Conservation (phyloP, 2,329 filamentous ascomycete genomes). For the Fusarium ramigenum region DNA sequence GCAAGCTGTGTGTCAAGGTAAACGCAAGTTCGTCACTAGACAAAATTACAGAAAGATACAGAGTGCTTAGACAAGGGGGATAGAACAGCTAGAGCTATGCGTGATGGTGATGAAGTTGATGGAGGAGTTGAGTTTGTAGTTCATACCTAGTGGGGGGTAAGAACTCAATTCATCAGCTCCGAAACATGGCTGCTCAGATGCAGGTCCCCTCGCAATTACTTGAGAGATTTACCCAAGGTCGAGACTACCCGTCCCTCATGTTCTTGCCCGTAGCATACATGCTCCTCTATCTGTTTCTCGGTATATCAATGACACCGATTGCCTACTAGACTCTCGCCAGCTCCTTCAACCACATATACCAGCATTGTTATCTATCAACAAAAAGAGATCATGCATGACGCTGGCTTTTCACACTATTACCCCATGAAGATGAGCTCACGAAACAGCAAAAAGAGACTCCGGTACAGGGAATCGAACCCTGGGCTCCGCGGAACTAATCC, state of each 20-base stretch:
- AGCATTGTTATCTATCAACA: neutral
- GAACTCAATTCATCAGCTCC: neutral
- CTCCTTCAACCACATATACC: neutral
- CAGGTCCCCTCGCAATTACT: neutral
- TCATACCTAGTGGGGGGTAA: neutral
- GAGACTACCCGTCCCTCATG: neutral
- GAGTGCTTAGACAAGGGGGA: neutral
- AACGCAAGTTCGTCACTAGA: neutral
- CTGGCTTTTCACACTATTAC: neutral
- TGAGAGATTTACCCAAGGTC: neutral
- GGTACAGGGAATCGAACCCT: constrained; percentile 42
- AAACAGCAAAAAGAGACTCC: neutral
- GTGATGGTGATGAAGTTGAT: neutral
- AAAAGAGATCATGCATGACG: neutral
- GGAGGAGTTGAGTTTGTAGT: neutral
- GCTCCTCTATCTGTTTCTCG: neutral
- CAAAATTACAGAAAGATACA: neutral
- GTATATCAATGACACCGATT: neutral
- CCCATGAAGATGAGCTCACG: neutral
- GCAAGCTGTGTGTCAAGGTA: neutral
- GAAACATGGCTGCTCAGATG: neutral
- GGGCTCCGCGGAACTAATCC: constrained; percentile 33
- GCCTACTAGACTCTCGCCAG: neutral
- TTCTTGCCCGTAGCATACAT: neutral
- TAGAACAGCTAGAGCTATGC: neutral